Evolutionary conservation across 2,329 filamentous ascomycete species (phyloP), one percentile per base, ranked within the genome.

Genomic region (Colletotrichum sublineola): DNA sequence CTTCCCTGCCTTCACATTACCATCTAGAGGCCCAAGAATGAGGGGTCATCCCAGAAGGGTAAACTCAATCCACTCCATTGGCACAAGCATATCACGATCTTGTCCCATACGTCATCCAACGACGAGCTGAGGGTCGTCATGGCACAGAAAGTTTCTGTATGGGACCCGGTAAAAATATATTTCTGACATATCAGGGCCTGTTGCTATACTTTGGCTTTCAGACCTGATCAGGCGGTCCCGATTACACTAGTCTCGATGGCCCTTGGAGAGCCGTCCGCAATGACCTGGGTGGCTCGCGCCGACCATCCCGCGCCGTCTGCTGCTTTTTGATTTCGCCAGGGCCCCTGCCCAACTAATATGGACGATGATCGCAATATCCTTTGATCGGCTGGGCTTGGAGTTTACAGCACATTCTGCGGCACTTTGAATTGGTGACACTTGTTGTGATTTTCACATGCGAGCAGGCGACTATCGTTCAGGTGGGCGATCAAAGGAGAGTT

Each of bases 361-460:
- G 52, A 46, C 44, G 60, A 31, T 33, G 69, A 72, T 72, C 69
- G 38, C 40, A 72, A 72, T 72, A 63, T 64, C 24, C 38, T 9
- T 20, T 36, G 24, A 38, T 55, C 48, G 60, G 33, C 58, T 40
- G 31, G 46, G 46, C 40, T 48, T 64, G 65, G 61, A 72, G 58
- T 58, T 53, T 31, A 72, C n/a, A 63, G n/a, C 38, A 60, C n/a
- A 29, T 46, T 42, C 31, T n/a, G 44, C 65, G 44, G 65, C 53
- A 42, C 53, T 69, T 72, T 69, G 69, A 61, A 60, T 61, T 50
- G 60, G 60, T 63, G 69, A 72, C 69, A 66, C 69, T 20, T 69
- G 63, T 38, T 66, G 33, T 24, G 8, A n/a, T 44, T 24, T 71
- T 72, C 69, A 69, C 69, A 64, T 72, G 66, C 52, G 38, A 53